These are phyloP conservation scores for Pisolithus marmoratus DNA, from an alignment of 768 basidiomycete species.

Conservation along the genomic window DNA sequence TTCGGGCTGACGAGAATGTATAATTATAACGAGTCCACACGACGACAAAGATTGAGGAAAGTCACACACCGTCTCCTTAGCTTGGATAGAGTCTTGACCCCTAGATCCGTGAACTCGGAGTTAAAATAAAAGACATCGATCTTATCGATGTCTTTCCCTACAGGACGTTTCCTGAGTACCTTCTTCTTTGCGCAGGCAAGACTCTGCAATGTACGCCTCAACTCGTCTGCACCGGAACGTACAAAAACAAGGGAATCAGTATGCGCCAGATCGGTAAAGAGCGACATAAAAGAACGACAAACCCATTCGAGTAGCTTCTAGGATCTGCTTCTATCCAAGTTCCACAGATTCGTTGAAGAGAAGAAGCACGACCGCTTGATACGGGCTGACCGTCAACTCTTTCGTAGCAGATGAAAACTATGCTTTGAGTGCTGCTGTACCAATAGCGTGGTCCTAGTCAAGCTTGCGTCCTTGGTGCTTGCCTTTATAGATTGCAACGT, in stretches of 20 bases:
- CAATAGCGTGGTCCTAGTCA: slow-evolving; percentile 83
- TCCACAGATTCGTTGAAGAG: slow-evolving; percentile 72
- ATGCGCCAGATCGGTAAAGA: slow-evolving; percentile 16
- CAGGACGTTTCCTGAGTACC: slow-evolving; percentile 76
- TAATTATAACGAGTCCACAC: not conserved
- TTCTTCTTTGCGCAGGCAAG: slow-evolving; percentile 88
- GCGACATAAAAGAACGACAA: slow-evolving; percentile 18
- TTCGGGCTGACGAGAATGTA: slow-evolving; percentile 52
- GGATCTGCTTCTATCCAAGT: slow-evolving; percentile 62
- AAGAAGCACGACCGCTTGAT: slow-evolving; percentile 81
- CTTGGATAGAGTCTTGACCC: slow-evolving; percentile 84
- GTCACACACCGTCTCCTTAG: slow-evolving; percentile 74
- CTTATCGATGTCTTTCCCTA: slow-evolving; percentile 70
- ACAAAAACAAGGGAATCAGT: no score
- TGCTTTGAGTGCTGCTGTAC: slow-evolving; percentile 71
- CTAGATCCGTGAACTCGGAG: slow-evolving; percentile 71
- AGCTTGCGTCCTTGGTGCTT: slow-evolving; percentile 75
- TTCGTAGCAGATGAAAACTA: slow-evolving; percentile 66
- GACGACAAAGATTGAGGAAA: not conserved
- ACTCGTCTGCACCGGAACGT: slow-evolving; percentile 47
- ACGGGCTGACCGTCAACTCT: slow-evolving; percentile 86
- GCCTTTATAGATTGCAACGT: slow-evolving; percentile 64
- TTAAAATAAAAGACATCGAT: slow-evolving; percentile 81
- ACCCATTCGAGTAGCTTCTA: slow-evolving; percentile 69
- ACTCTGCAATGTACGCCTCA: slow-evolving; percentile 85